Conservation (phyloP, 257 asterid genomes). For the Forsythia suspensa region DNA sequence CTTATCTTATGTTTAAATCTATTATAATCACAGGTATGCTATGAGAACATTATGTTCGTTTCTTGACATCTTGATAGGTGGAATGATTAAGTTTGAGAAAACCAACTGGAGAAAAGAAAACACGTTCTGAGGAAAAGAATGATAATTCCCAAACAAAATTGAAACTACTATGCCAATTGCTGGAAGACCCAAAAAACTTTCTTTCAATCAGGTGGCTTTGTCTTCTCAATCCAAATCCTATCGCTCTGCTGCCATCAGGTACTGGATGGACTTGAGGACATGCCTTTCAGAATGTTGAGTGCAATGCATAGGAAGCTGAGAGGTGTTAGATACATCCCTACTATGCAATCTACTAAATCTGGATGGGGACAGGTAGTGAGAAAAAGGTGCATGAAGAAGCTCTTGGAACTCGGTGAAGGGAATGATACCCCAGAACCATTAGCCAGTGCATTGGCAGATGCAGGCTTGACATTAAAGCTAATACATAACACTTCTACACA, state of each 20-base stretch:
- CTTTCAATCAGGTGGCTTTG: constrained; percentile 16
- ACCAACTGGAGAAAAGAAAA: constrained; percentile 46
- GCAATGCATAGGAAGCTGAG: constrained; percentile 72
- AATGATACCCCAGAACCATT: constrained; percentile 51
- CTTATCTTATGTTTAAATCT: neutral
- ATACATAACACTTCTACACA: constrained; percentile 34
- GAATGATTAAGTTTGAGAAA: constrained; percentile 46
- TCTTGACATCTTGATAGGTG: constrained; percentile 48
- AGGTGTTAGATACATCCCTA: constrained; percentile 43
- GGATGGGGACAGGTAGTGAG: constrained; percentile 35
- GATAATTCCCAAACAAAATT: constrained; percentile 33
- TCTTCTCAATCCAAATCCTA: constrained; percentile 37
- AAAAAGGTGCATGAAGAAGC: constrained; percentile 45
- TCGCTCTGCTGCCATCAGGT: constrained; percentile 54
- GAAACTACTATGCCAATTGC: constrained; percentile 39
- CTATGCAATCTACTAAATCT: constrained; percentile 18
- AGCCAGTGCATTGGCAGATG: constrained; percentile 69
- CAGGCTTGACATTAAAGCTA: constrained; percentile 58
- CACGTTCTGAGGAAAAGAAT: constrained; percentile 29
- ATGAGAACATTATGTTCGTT: constrained; percentile 50
- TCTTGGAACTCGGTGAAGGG: constrained; percentile 39
- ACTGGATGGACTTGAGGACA: constrained; percentile 52
- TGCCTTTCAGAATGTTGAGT: constrained; percentile 37
- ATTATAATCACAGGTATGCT: constrained; percentile 47
- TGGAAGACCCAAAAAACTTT: constrained; percentile 47